Conservation (phyloP, 352 stramenopile genomes). For the Globisporangium nagaii region DNA sequence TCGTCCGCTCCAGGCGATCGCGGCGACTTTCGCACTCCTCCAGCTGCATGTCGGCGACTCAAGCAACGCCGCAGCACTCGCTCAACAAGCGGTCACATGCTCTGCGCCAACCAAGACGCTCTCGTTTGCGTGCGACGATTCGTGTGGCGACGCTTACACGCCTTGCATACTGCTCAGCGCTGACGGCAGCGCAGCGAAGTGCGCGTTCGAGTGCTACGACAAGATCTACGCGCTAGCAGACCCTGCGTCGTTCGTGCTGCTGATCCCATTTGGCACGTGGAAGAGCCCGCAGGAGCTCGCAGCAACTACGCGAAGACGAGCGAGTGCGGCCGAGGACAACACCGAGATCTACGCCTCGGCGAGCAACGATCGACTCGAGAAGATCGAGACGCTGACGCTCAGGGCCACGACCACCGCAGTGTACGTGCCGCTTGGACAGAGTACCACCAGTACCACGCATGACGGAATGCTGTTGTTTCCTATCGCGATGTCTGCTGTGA, state of each 20-base stretch:
- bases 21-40: neutral
- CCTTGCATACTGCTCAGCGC: neutral
- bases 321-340: neutral
- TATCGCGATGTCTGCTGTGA: no score
- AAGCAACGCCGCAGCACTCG: neutral
- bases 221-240: neutral
- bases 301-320: no score
- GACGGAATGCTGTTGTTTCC: no score
- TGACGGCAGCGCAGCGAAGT: neutral
- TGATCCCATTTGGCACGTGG: neutral
- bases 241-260: neutral
- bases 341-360: neutral
- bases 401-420: neutral
- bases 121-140: neutral
- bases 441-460: no score
- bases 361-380: neutral
- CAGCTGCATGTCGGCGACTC: no score
- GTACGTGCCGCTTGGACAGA: neutral
- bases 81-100: neutral
- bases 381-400: neutral
- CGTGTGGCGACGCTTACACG: neutral
- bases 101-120: neutral
- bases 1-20: neutral
- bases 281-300: neutral
- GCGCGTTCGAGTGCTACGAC: neutral